phyloP scores from a whole-genome alignment of 306 rosid genomes.

The Rosa persica region DNA sequence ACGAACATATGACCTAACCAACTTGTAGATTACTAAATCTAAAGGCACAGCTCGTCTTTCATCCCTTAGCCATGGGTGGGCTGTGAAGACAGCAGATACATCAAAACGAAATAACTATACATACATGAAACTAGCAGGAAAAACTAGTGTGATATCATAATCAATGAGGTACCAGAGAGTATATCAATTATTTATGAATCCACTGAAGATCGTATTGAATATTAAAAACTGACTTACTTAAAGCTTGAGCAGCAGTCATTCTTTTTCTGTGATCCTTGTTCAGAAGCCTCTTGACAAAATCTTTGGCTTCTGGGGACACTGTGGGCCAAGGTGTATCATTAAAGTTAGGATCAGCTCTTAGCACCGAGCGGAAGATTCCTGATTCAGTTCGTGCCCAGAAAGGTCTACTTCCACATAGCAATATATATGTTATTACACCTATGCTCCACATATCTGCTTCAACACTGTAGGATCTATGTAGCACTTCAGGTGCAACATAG shows the following conservation, averaged over 20 bases:
- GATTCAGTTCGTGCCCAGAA: constrained; percentile 98
- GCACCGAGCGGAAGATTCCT: constrained; percentile 93
- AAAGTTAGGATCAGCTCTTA: constrained; percentile 91
- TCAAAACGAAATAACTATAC: neutral
- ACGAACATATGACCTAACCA: constrained; percentile 71
- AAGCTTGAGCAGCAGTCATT: constrained; percentile 96
- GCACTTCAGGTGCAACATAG: constrained; percentile 96
- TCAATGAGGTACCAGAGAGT: neutral
- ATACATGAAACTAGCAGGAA: constrained; percentile 14
- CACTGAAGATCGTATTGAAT: neutral
- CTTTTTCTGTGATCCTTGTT: constrained; percentile 96
- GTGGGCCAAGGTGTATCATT: constrained; percentile 93
- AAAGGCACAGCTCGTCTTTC: constrained; percentile 62
- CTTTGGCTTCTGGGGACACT: constrained; percentile 87
- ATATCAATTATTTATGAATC: neutral
- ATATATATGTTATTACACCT: constrained; percentile 90
- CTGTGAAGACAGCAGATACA: constrained; percentile 49
- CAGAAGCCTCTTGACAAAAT: constrained; percentile 86
- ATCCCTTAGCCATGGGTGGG: constrained; percentile 92
- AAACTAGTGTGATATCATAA: constrained; percentile 4
- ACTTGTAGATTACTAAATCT: constrained; percentile 77
- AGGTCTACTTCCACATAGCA: constrained; percentile 94
- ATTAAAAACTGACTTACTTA: constrained; percentile 42
- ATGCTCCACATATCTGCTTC: constrained; percentile 98
- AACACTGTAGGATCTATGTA: constrained; percentile 85